Evolutionary conservation across 2,329 filamentous ascomycete species (phyloP).

Genomic region (Verticillium nonalfalfae): DNA sequence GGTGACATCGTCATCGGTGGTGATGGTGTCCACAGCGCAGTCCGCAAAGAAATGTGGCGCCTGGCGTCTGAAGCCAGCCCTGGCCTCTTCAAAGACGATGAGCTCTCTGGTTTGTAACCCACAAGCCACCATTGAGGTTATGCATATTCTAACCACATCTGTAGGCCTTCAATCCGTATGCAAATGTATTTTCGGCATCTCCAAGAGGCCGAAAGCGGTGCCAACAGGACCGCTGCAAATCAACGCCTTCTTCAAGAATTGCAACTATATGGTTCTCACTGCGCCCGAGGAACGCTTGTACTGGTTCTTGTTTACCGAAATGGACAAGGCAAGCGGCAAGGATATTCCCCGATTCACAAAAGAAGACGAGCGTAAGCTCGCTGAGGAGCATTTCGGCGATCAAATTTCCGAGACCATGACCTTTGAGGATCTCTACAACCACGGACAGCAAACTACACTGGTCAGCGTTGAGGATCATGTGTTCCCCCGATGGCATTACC

Average conservation of each 20-base stretch:
- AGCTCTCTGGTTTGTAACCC: constrained; percentile 9
- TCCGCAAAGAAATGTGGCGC: constrained; percentile 22
- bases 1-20: no score
- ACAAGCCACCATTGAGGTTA: no score
- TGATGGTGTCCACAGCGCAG: constrained; percentile 31
- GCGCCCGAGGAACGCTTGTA: constrained; percentile 23
- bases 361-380: constrained; percentile 21
- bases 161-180: constrained; percentile 5
- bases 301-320: constrained; percentile 27
- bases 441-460: constrained; percentile 19
- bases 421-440: constrained; percentile 23
- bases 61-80: constrained; percentile 14
- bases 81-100: constrained; percentile 14
- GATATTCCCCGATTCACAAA: constrained; percentile 25
- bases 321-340: constrained; percentile 18
- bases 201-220: constrained; percentile 11
- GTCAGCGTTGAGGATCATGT: constrained; percentile 21
- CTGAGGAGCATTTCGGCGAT: constrained; percentile 13
- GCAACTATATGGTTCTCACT: constrained; percentile 20
- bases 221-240: not conserved
- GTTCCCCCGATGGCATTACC: constrained; percentile 29
- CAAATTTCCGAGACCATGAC: constrained; percentile 16
- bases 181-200: constrained; percentile 31
- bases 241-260: constrained; percentile 10
- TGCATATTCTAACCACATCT: not conserved